Conservation (phyloP, 495 filamentous ascomycete genomes). For the Elasticomyces elasticus region DNA sequence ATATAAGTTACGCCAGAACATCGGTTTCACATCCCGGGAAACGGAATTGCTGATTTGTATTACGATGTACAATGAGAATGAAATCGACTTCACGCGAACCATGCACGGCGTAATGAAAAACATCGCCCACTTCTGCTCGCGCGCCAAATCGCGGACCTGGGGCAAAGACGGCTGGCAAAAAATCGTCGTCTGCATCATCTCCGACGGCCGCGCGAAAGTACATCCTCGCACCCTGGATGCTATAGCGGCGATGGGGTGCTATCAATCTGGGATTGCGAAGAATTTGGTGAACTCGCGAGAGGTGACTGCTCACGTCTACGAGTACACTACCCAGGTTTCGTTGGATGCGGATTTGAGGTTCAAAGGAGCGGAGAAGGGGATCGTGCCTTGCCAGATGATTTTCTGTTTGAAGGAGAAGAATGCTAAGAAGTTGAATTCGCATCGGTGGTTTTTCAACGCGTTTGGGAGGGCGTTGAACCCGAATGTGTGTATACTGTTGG, state of each 20-base stretch:
- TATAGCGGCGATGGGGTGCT: constrained; percentile 96
- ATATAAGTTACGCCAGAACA: constrained; percentile 93
- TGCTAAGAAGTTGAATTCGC: constrained; percentile 93
- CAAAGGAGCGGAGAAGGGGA: constrained; percentile 97
- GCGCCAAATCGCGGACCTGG: constrained; percentile 88
- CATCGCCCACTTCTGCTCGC: constrained; percentile 88
- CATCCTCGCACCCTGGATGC: constrained; percentile 91
- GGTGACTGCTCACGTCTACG: constrained; percentile 85
- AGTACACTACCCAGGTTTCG: constrained; percentile 97
- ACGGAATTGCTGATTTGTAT: constrained; percentile 98
- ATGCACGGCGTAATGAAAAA: constrained; percentile 99
- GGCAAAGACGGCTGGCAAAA: constrained; percentile 98
- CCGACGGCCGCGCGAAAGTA: constrained; percentile 87
- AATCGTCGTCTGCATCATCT: constrained; percentile 94
- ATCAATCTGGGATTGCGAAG: constrained; percentile 97
- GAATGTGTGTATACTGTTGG: constrained; percentile 91
- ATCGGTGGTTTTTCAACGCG: constrained; percentile 99
- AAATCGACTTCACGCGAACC: constrained; percentile 88
- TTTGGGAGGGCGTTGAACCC: constrained; percentile 88
- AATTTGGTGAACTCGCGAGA: constrained; percentile 90
- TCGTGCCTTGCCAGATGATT: constrained; percentile 96
- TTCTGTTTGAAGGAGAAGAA: constrained; percentile 99
- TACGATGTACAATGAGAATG: constrained; percentile 99
- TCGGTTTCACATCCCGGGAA: constrained; percentile 73
- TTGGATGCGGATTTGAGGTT: constrained; percentile 92